Base-by-base conservation (phyloP, 2,329 filamentous ascomycete genomes). In the Fonsecaea erecta region DNA sequence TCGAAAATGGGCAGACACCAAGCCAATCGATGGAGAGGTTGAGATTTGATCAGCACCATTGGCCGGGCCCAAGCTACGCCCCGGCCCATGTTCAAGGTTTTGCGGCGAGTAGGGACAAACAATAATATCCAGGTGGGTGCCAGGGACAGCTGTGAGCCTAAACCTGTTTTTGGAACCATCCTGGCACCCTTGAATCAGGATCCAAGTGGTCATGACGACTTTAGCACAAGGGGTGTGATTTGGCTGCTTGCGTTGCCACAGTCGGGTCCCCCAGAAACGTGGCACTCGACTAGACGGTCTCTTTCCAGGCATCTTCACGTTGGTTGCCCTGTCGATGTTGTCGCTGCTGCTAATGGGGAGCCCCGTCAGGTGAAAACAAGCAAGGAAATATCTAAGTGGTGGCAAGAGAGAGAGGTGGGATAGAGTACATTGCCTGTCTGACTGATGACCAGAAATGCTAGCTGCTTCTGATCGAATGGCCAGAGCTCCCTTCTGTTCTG, bases 41-140 rank as follows among this genome's bases (percentile, higher is more conserved):
- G 52, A 67, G 56, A 68, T 66, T 68, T 64, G 64, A 67, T 63
- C 62, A 54, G 24, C 61, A 61, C 62, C 64, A 62, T 65, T 69
- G 64, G 56, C 58, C 62, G 64, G 54, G 53, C 52, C 60, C 57
- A 64, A 8, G 30, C 43, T 28, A 58, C 66, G 66, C 66, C 57
- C 66, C 66, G 66, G 56, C 34, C 66, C 66, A 63, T 28, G 28
- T 58, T 35, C 34, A 43, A 28, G 55, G 57, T 62, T 66, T n/a
- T 24, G 46, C 48, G 46, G 60, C 60, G 51, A 61, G 37, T 58
- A 24, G 52, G 34, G 24, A 54, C 48, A 37, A 57, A 58, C 35
- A 53, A 30, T 30, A 30, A 30, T 30, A 30, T 3, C 28, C 28
- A 30, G 28, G 28, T 30, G 8, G 28, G 18, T 60, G 57, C 57